Evolutionary conservation across 1,139 yeast species (phyloP), one percentile per base, ranked within the genome.

Genomic region (Lodderomyces oxycetoniae): DNA sequence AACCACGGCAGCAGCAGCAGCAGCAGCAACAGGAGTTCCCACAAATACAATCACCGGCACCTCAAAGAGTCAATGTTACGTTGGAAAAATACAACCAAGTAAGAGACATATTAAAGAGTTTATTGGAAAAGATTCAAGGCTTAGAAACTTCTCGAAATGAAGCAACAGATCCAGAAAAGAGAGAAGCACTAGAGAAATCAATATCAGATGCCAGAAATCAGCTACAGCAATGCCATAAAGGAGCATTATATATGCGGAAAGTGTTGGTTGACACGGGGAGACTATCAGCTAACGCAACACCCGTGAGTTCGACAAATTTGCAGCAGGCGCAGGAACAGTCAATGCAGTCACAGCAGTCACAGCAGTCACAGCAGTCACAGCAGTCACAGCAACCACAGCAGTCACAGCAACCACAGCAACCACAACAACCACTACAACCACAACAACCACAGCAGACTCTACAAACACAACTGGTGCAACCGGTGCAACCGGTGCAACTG

Each of bases 11-110:
- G 12, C 26, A 24, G 14, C 14, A 24, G 12, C 26, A 24, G 26
- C 26, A 24, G n/a, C 26, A 24, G 14, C 26, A 24, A 12, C 26
- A 24, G 26, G 27, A 3, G 19, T 9, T 20, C n/a, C 30, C 34
- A 22, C 36, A 25, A 17, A 32, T 34, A 26, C 35, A 32, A 28
- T 20, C 32, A 17, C 48, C 41, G 22, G 23, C 30, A 2, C 42
- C 38, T 26, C 41, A 38, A 28, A 40, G 33, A 19, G 34, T 32
- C 26, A 38, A 36, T 22, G 65, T 63, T 4, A 63, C 72, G 0
- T 51, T 63, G 10, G 72, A 67, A 39, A 57, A 61, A 29, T 67
- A 63, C 48, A 64, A 65, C 37, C 64, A 59, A 34, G 66, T 67
- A n/a, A 60, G 62, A 33, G 54, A 55, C 6, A 50, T 63, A 24